Evolutionary conservation across 805 yeast genomes (phyloP).

Genomic region (Schwanniomyces vanrijiae): DNA sequence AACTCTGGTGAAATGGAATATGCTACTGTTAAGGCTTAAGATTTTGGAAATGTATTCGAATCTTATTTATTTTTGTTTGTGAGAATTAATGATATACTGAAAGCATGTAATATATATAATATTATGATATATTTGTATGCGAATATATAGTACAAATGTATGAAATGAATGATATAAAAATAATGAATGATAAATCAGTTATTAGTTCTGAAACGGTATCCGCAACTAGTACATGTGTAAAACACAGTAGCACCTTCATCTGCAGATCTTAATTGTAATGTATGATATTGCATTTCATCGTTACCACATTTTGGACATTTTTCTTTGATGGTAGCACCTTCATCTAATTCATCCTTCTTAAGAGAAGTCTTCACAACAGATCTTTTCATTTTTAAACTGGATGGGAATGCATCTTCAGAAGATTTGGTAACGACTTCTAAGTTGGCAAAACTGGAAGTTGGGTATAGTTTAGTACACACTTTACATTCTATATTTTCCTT

Average conservation of each 20-base stretch:
- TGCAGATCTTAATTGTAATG: slow-evolving; percentile 93
- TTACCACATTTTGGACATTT: slow-evolving; percentile 98
- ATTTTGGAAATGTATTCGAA: background rate
- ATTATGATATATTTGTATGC: background rate
- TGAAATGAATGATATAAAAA: slow-evolving; percentile 2
- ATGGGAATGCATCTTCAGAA: slow-evolving; percentile 92
- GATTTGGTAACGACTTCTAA: slow-evolving; percentile 86
- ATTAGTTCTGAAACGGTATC: slow-evolving; percentile 91
- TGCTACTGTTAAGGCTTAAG: slow-evolving; percentile 37
- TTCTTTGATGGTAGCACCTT: slow-evolving; percentile 96
- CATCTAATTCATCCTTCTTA: slow-evolving; percentile 75
- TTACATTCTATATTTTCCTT: slow-evolving; percentile 56
- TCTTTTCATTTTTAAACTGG: slow-evolving; percentile 72
- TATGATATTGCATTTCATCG: slow-evolving; percentile 98
- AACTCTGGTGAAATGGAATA: slow-evolving; percentile 80
- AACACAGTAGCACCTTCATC: slow-evolving; percentile 99
- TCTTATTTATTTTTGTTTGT: background rate
- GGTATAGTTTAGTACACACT: slow-evolving; percentile 45
- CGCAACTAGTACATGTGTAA: slow-evolving; percentile 92
- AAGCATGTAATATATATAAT: background rate
- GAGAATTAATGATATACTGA: background rate
- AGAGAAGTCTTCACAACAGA: slow-evolving; percentile 89
- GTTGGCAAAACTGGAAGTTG: slow-evolving; percentile 60
- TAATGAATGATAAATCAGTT: slow-evolving; percentile 44
- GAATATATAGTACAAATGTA: slow-evolving; percentile 6